These are phyloP conservation scores for Blastobotrys parvus DNA, from an alignment of 805 yeast genomes.

Conservation along the genomic window DNA sequence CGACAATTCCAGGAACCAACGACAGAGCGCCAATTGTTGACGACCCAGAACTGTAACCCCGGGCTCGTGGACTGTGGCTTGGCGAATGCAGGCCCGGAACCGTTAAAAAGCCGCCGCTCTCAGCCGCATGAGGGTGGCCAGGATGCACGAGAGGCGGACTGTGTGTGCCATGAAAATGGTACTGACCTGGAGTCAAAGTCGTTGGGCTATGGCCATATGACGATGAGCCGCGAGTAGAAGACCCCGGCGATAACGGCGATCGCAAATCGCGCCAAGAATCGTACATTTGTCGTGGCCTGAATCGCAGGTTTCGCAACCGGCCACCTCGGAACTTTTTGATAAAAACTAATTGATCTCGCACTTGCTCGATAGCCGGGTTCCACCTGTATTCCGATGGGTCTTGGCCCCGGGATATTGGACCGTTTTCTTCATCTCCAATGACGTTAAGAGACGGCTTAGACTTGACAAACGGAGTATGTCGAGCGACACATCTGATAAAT, in stretches of 20 bases:
- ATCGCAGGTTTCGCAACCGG: conserved; percentile 26
- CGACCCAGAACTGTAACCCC: conserved; percentile 13
- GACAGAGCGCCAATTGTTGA: conserved; percentile 36
- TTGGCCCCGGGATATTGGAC: conserved; percentile 1
- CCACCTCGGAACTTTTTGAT: conserved; percentile 33
- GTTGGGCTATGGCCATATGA: conserved; percentile 6
- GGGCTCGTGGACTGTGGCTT: conserved; percentile 3
- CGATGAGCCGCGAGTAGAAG: conserved; percentile 10
- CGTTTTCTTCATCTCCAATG: conserved; percentile 17
- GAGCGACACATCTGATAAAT: conserved; percentile 16
- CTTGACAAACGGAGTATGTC: conserved; percentile 18
- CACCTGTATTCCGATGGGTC: conserved; percentile 24
- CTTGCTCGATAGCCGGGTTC: conserved; percentile 34
- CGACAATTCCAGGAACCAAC: conserved; percentile 48
- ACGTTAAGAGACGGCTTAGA: conserved; percentile 12
- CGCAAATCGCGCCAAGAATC: conserved; percentile 17
- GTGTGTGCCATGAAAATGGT: too few species aligned
- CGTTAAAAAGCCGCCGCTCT: conserved; percentile 11
- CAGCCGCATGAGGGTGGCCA: conserved; percentile 2
- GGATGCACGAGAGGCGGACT: neutral
- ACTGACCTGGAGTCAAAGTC: conserved; percentile 2
- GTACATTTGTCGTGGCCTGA: conserved; percentile 18
- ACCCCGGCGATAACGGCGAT: conserved; percentile 12
- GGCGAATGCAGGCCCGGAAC: conserved; percentile 14
- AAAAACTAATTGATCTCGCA: conserved; percentile 30